Evolutionary conservation across 805 yeast genomes (phyloP).

Genomic region (Metschnikowia matae): DNA sequence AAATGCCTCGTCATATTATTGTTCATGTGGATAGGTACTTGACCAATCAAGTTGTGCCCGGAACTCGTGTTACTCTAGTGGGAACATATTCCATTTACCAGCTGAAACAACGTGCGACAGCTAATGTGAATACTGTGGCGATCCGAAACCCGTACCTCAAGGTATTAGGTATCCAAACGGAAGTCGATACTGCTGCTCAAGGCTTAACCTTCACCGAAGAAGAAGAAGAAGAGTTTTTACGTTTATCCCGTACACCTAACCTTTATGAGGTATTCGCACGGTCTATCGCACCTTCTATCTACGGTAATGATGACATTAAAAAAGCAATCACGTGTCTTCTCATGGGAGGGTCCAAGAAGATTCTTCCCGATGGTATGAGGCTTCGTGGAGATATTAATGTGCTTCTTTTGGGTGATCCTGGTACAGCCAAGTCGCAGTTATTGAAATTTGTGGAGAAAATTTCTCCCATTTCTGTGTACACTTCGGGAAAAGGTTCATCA

Average conservation of each 20-base stretch:
- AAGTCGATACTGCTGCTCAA: slow-evolving; percentile 63
- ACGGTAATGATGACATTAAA: slow-evolving; percentile 89
- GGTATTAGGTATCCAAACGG: slow-evolving; percentile 82
- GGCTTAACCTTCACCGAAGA: slow-evolving; percentile 72
- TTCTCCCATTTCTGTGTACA: slow-evolving; percentile 90
- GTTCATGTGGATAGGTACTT: slow-evolving; percentile 85
- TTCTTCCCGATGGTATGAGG: slow-evolving; percentile 93
- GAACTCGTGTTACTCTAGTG: slow-evolving; percentile 84
- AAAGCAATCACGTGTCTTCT: slow-evolving; percentile 88
- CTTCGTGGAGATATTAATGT: slow-evolving; percentile 97
- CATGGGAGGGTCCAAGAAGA: slow-evolving; percentile 90
- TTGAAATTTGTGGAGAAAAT: slow-evolving; percentile 93
- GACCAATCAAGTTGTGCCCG: slow-evolving; percentile 90
- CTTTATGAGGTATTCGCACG: slow-evolving; percentile 79
- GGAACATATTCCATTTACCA: slow-evolving; percentile 94
- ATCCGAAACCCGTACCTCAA: slow-evolving; percentile 88
- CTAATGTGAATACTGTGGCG: slow-evolving; percentile 61
- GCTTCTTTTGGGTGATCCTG: slow-evolving; percentile 92
- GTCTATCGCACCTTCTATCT: slow-evolving; percentile 95
- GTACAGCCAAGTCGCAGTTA: slow-evolving; percentile 96
- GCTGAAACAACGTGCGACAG: slow-evolving; percentile 45
- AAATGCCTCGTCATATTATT: slow-evolving; percentile 91
- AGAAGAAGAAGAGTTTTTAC: slow-evolving; percentile 88
- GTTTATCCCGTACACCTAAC: slow-evolving; percentile 76
- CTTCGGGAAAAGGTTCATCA: slow-evolving; percentile 98